Evolutionary conservation across 192 early-diverging fungal species (phyloP).

Genomic region (Coemansia sp.): DNA sequence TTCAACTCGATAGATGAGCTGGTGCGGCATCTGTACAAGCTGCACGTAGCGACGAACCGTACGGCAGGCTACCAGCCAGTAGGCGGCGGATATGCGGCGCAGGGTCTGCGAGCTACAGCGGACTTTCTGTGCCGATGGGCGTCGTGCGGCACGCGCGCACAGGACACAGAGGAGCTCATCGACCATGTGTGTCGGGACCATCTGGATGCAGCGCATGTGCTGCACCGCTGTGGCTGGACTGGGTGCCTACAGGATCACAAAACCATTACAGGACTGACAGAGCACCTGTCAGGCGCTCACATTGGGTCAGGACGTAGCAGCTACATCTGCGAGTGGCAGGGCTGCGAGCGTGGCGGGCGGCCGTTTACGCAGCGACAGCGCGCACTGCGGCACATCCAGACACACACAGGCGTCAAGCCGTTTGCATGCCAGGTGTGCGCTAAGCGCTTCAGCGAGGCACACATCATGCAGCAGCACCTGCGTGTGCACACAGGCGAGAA

Average conservation of each 20-base stretch:
- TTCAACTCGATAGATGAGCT: slow-evolving; percentile 49
- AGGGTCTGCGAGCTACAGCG: slow-evolving; percentile 5
- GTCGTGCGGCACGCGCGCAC: slow-evolving; percentile 55
- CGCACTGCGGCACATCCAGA: slow-evolving; percentile 79
- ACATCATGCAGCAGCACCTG: slow-evolving; percentile 76
- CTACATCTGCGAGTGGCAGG: slow-evolving; percentile 51
- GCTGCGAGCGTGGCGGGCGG: slow-evolving; percentile 59
- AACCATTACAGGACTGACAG: slow-evolving; percentile 40
- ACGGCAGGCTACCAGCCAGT: neutral
- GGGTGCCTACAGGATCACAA: slow-evolving; percentile 51
- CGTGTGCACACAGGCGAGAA: slow-evolving; percentile 76
- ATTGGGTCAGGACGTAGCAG: slow-evolving; percentile 49
- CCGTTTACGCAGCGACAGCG: slow-evolving; percentile 71
- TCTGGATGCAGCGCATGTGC: slow-evolving; percentile 33
- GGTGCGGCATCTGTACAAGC: slow-evolving; percentile 50
- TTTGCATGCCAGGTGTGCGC: slow-evolving; percentile 73
- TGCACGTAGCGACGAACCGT: slow-evolving; percentile 50
- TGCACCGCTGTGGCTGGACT: slow-evolving; percentile 73
- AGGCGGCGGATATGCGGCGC: neutral
- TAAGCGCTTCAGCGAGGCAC: slow-evolving; percentile 77
- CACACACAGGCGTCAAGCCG: slow-evolving; percentile 80
- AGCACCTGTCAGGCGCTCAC: slow-evolving; percentile 42
- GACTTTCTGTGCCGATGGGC: slow-evolving; percentile 60
- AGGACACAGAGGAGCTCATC: slow-evolving; percentile 56
- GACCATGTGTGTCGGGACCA: slow-evolving; percentile 63